Evolutionary conservation across 495 filamentous ascomycete species (phyloP), one percentile per base, ranked within the genome.

Genomic region (Podospora fimiseda): DNA sequence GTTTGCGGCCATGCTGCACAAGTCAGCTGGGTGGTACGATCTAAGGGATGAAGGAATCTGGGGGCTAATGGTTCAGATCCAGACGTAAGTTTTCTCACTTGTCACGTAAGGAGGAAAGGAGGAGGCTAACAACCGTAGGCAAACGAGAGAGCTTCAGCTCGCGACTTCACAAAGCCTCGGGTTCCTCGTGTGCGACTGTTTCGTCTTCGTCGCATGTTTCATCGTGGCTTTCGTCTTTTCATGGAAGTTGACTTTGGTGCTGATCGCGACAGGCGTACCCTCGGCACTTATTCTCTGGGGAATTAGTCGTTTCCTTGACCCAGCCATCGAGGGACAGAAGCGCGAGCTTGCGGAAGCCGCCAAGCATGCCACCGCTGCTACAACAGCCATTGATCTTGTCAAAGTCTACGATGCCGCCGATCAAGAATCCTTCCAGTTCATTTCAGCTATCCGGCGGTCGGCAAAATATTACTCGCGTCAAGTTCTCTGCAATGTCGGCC

Each of bases 1-100:
- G 2, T 96, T 95, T 59, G 59, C 69, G 1, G 79, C 78, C 2
- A 66, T 97, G 15, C 59, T 94, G 18, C 61, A 73, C 14, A 90
- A 86, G 63, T 82, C 91, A 23, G 78, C 94, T 52, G 75, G 74
- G 47, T 98, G 92, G 90, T 97, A 88, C 59, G 90, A 97, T 63
- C 71, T 73, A 38, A 73, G 84, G 39, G 71, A 75, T 56, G 79
- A 86, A 58, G 93, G 91, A 3, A 78, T 89, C 33, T 80, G 80
- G 3, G 84, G 87, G 9, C 72, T 95, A 38, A 63, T 93, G 14
- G 81, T 83, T 13, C 71, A 80, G 39, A 68, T 90, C 9, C 84
- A 93, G 71, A 86, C 81, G 91, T 94, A 72, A 66, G 80, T 65
- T 24, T 5, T 8, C 21, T 47, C 11, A 1, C 5, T 24, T 30